Conservation (phyloP, 345 rosid species). For the Punica granatum region DNA sequence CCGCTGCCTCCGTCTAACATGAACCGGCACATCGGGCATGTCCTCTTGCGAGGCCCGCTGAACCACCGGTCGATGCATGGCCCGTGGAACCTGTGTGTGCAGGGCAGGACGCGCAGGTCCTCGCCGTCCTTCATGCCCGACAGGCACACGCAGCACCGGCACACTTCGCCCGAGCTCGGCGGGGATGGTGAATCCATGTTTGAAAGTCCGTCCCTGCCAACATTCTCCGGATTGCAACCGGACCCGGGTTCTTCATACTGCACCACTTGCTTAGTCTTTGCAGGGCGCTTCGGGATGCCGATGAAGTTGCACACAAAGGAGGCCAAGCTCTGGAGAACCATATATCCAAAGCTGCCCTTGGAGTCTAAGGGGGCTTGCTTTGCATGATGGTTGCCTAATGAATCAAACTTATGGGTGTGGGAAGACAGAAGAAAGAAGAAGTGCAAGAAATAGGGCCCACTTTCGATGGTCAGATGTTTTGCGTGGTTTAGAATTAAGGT, state of each 20-base stretch:
- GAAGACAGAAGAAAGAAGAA: slow-evolving; percentile 1
- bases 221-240: slow-evolving; percentile 2
- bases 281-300: slow-evolving; percentile 12
- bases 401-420: slow-evolving; percentile 4
- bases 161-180: slow-evolving; percentile 18
- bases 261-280: slow-evolving; percentile 13
- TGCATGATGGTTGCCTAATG: neutral
- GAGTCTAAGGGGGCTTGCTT: neutral
- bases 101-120: slow-evolving; percentile 43
- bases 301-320: slow-evolving; percentile 20
- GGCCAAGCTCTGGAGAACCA: slow-evolving; percentile 25
- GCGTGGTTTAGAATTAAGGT: slow-evolving; percentile 28
- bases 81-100: slow-evolving; percentile 61
- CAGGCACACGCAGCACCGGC: slow-evolving; percentile 65
- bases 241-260: neutral
- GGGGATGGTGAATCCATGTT: neutral
- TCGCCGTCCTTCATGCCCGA: slow-evolving; percentile 35
- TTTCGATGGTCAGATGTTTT: slow-evolving; percentile 15
- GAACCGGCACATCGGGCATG: slow-evolving; percentile 74
- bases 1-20: slow-evolving; percentile 25
- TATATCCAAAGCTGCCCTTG: slow-evolving; percentile 9
- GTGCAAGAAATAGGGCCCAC: slow-evolving; percentile 5
- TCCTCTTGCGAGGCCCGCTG: slow-evolving; percentile 29
- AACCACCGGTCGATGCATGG: slow-evolving; percentile 68
- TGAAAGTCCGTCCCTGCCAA: neutral